Evolutionary conservation across 148 eudicot genomes (phyloP).

Genomic region (Spergularia marina): DNA sequence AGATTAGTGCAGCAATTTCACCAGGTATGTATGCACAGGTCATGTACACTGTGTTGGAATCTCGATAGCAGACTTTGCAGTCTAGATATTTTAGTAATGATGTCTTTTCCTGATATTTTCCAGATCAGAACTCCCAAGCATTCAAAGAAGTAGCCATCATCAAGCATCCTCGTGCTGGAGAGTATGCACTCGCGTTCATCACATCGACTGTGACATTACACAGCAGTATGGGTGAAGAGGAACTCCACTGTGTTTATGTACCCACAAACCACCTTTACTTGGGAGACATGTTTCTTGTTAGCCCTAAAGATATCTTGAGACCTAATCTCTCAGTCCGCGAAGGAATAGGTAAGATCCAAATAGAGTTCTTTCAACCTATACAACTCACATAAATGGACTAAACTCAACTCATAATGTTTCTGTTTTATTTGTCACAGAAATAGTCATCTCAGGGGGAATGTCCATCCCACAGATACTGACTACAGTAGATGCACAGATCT

Average conservation of each 20-base stretch:
- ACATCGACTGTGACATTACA: slow-evolving; percentile 70
- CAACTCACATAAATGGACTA: neutral
- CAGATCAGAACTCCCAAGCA: slow-evolving; percentile 70
- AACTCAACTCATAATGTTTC: neutral
- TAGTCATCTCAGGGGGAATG: slow-evolving; percentile 86
- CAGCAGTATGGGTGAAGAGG: slow-evolving; percentile 58
- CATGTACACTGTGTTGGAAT: neutral
- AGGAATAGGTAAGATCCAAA: slow-evolving; percentile 55
- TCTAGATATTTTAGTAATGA: neutral
- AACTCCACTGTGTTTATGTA: slow-evolving; percentile 71
- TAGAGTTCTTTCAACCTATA: neutral
- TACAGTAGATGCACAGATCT: slow-evolving; percentile 38
- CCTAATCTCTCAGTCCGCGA: slow-evolving; percentile 85
- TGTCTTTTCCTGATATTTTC: neutral
- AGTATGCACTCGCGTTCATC: slow-evolving; percentile 80
- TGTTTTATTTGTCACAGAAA: slow-evolving; percentile 45
- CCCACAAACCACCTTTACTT: slow-evolving; percentile 83
- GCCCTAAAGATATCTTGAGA: slow-evolving; percentile 69
- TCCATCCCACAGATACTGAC: slow-evolving; percentile 65
- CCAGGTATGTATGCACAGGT: slow-evolving; percentile 45
- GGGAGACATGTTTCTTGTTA: slow-evolving; percentile 70
- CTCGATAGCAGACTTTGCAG: neutral
- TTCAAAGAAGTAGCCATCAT: slow-evolving; percentile 87
- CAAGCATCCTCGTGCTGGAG: slow-evolving; percentile 81
- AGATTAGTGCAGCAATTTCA: slow-evolving; percentile 86